A percentile compares a stretch with the other conserved stretches of the same genome.
Conservation (phyloP, 2,329 filamentous ascomycete species). For the Calonectria fujianensis region DNA sequence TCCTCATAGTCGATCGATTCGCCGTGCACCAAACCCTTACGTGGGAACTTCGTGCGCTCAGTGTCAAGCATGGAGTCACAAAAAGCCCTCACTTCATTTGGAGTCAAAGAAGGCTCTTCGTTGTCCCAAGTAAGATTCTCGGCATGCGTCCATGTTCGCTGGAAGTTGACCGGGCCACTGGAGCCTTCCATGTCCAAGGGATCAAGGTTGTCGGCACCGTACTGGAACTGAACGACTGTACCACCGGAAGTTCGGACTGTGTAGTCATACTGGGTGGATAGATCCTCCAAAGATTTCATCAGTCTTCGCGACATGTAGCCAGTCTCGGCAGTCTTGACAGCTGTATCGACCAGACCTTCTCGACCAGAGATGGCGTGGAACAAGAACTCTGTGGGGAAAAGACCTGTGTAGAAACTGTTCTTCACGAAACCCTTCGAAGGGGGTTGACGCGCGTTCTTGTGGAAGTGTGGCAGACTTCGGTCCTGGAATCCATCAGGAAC, state of each 20-base stretch:
- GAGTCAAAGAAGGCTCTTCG: slow-evolving; percentile 81
- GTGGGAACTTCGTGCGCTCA: slow-evolving; percentile 77
- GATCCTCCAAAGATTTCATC: slow-evolving; percentile 98
- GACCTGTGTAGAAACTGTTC: slow-evolving; percentile 97
- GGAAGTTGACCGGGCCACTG: slow-evolving; percentile 93
- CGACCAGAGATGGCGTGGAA: slow-evolving; percentile 99
- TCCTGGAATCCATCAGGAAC: slow-evolving; percentile 98
- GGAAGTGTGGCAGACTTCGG: slow-evolving; percentile 94
- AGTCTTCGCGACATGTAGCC: slow-evolving; percentile 98
- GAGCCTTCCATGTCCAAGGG: slow-evolving; percentile 98
- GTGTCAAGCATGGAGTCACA: slow-evolving; percentile 80
- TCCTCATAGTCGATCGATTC: slow-evolving; percentile 82
- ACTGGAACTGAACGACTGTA: slow-evolving; percentile 96
- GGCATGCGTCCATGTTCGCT: slow-evolving; percentile 90
- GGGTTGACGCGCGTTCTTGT: slow-evolving; percentile 93
- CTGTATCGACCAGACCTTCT: slow-evolving; percentile 98
- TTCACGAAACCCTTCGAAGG: slow-evolving; percentile 96
- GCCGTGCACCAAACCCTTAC: slow-evolving; percentile 76
- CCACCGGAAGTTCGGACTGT: slow-evolving; percentile 94
- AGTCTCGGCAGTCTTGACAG: slow-evolving; percentile 98
- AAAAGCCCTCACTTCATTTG: slow-evolving; percentile 82
- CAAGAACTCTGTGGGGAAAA: slow-evolving; percentile 93
- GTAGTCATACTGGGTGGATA: slow-evolving; percentile 94
- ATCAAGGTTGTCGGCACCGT: slow-evolving; percentile 95
- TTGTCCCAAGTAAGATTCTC: slow-evolving; percentile 88